Conservation (phyloP, 331 rosid genomes). For the Rhamnella rubrinervis region DNA sequence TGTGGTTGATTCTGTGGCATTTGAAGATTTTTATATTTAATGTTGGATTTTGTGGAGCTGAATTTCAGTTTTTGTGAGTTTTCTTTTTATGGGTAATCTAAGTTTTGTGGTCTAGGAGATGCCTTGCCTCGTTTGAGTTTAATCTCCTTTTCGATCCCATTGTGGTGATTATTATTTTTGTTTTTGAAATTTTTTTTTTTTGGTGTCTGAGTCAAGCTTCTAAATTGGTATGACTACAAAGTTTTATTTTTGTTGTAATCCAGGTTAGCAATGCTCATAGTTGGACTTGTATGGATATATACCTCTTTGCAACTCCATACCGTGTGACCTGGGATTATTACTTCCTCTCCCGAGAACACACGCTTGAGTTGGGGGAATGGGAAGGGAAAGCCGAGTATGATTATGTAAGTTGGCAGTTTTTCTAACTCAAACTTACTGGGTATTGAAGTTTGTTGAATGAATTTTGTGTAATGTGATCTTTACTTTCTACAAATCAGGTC, state of each 20-base stretch:
- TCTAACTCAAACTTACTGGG: conserved; percentile 7
- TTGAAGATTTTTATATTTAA: not conserved
- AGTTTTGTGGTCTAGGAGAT: not conserved
- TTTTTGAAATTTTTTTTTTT: no score
- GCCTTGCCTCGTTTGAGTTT: no score
- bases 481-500: conserved; percentile 53
- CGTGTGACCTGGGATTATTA: conserved; percentile 89
- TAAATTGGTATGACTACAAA: not conserved
- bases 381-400: conserved; percentile 78
- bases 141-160: no score
- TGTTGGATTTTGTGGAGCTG: not conserved
- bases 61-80: not conserved
- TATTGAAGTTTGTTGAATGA: not conserved
- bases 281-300: conserved; percentile 81
- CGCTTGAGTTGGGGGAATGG: conserved; percentile 69
- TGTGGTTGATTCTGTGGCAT: not conserved
- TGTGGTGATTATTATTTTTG: no score
- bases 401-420: conserved; percentile 61
- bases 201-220: not conserved
- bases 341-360: conserved; percentile 78
- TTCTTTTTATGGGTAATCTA: not conserved
- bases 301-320: conserved; percentile 84
- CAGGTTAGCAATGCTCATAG: conserved; percentile 84
- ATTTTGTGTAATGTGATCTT: conserved; percentile 18
- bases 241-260: conserved; percentile 25